Evolutionary conservation across 805 yeast genomes (phyloP).

Genomic region (Hanseniaspora osmophila): DNA sequence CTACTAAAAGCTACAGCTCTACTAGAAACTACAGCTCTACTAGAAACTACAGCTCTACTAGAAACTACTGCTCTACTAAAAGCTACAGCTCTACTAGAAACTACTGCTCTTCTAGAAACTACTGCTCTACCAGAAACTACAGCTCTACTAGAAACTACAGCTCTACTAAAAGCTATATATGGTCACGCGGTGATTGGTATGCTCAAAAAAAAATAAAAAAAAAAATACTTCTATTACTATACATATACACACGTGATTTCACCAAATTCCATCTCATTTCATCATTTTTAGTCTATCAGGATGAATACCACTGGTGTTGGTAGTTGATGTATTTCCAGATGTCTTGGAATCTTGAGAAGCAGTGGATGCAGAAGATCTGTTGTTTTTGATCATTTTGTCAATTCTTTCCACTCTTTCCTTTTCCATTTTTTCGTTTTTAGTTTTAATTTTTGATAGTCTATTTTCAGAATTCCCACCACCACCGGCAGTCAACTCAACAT

Average conservation of each 20-base stretch:
- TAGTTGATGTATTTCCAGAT: slow-evolving; percentile 95
- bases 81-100: too few relatives aligned
- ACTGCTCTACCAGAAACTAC: too few relatives aligned
- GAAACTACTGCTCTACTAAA: too few relatives aligned
- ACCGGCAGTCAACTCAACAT: slow-evolving; percentile 93
- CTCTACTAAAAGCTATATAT: too few relatives aligned
- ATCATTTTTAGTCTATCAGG: background rate
- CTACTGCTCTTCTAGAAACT: too few relatives aligned
- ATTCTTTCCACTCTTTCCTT: slow-evolving; percentile 55
- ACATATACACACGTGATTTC: background rate
- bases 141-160: too few relatives aligned
- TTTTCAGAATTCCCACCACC: slow-evolving; percentile 85
- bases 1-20: too few relatives aligned
- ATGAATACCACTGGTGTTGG: slow-evolving; percentile 27
- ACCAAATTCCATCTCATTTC: background rate
- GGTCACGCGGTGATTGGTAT: too few relatives aligned
- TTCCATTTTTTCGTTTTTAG: slow-evolving; percentile 62
- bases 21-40: too few relatives aligned
- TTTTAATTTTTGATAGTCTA: slow-evolving; percentile 54
- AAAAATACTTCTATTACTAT: too few relatives aligned
- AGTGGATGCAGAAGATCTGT: slow-evolving; percentile 14
- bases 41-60: too few relatives aligned
- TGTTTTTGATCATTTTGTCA: slow-evolving; percentile 31
- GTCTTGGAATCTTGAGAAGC: background rate
- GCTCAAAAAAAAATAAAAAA: too few relatives aligned